Percentiles rank a stretch among this genome's conserved stretches.
These are phyloP conservation scores for Nitzschia palea DNA, from an alignment of 108 stramenopile species.

Conservation along the genomic window DNA sequence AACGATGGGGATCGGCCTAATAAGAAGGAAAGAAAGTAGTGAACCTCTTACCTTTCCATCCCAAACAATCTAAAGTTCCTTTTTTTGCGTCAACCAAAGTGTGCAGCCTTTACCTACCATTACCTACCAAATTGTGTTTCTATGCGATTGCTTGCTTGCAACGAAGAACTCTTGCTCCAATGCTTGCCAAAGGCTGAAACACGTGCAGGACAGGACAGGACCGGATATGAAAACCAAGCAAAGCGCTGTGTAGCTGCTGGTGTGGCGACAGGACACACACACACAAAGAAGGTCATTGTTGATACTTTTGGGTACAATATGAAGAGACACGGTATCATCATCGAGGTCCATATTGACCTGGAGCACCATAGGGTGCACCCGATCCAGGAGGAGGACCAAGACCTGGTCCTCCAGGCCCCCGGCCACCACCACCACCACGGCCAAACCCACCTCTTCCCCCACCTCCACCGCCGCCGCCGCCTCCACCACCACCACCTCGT, in stretches of 20 bases:
- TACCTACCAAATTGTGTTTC: conserved; percentile 1
- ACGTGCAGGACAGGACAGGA: too few species aligned
- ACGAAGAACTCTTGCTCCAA: too few species aligned
- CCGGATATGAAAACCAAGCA: too few species aligned
- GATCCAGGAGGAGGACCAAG: not conserved
- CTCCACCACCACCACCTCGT: conserved; percentile 45
- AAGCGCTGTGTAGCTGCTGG: too few species aligned
- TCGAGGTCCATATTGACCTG: conserved; percentile 46
- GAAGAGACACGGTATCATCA: too few species aligned
- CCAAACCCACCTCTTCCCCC: conserved; percentile 39
- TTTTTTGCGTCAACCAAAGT: conserved; percentile 1
- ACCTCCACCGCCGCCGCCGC: conserved; percentile 29
- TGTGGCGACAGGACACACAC: too few species aligned
- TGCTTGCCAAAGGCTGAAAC: not conserved
- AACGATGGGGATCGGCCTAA: not conserved
- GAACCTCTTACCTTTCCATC: not conserved
- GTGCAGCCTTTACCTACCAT: conserved; percentile 8
- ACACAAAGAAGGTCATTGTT: not conserved
- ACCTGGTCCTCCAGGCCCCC: conserved; percentile 13
- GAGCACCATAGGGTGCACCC: conserved; percentile 23
- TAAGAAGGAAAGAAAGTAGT: too few species aligned
- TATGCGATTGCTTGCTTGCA: too few species aligned
- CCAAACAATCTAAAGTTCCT: not conserved
- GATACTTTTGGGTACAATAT: not conserved
- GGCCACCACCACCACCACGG: conserved; percentile 33